Evolutionary conservation across 2,329 filamentous ascomycete genomes (phyloP), one percentile per base, ranked within the genome.

Genomic region (Talaromyces sp.): DNA sequence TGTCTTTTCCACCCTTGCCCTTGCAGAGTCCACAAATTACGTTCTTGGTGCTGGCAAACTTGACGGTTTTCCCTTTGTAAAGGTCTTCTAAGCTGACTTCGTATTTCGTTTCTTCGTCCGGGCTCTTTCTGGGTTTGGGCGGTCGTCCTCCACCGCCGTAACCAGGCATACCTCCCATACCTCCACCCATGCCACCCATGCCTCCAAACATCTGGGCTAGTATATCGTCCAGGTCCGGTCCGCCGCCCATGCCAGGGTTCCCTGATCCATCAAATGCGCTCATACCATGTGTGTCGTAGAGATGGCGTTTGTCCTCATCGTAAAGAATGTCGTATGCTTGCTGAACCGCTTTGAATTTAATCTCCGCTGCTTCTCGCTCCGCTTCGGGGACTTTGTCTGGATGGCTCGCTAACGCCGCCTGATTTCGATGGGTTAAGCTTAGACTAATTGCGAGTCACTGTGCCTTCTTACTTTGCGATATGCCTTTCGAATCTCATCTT

Each of bases 41-140:
- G 73, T 96, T 93, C 82, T 98, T 98, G 72, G 93, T 96, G 72
- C 91, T 95, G 8, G 92, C 88, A 75, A 99, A 97, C 79, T 96
- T 95, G 73, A 96, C 95, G 0, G 95, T 97, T 83, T 98, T 97
- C 71, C 95, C 95, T 80, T 96, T 97, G 84, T 98, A 99, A 35
- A 99, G 83, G 77, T 99, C 95, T 76, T 98, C 95, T 64, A 99
- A 80, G 1, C 87, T 90, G 63, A 98, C 91, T 74, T 92, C 88
- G 79, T 99, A 98, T 70, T 91, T 86, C 71, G 96, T 91, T 74
- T 96, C 89, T 76, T 97, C 93, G 68, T 93, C 88, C 60, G 85
- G 86, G 52, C 93, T 92, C 70, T 87, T 89, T 64, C 88, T 83
- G 5, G 74, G 73, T 64, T 69, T 70, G 57, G 67, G 67, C 37